These are phyloP conservation scores for Isoetes taiwanensis DNA, from an alignment of 75 land plant genomes.

Conservation along the genomic window DNA sequence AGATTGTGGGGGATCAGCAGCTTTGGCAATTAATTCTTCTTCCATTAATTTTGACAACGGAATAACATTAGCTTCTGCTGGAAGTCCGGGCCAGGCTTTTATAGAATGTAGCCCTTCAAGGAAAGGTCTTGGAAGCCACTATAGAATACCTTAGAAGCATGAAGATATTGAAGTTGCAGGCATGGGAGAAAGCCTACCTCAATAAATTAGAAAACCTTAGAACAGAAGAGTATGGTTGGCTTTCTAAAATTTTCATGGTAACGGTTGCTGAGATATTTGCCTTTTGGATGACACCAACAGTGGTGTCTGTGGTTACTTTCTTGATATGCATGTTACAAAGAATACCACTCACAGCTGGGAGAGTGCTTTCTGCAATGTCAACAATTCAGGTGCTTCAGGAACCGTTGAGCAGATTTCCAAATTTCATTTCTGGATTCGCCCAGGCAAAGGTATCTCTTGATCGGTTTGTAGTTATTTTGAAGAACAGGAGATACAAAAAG, in stretches of 20 bases:
- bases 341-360: constrained; percentile 2
- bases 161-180: constrained; percentile 5
- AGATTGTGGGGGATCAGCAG: no score
- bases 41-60: no score
- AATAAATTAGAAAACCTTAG: not conserved
- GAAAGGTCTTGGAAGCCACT: constrained; percentile 4
- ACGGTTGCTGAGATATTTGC: not conserved
- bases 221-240: not conserved
- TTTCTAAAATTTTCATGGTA: not conserved
- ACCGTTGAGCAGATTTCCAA: constrained; percentile 2
- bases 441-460: constrained; percentile 6
- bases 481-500: not conserved
- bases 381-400: not conserved
- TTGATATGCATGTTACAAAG: not conserved
- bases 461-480: not conserved
- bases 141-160: not conserved
- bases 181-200: constrained; percentile 4
- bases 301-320: not conserved
- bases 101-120: no score
- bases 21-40: no score
- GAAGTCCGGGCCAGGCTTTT: no score
- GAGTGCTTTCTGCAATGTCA: constrained; percentile 2
- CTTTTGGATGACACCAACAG: not conserved
- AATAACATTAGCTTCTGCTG: no score
- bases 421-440: not conserved